phyloP scores from a whole-genome alignment of 139 green algal species.

The Ostreobium quekettii region DNA sequence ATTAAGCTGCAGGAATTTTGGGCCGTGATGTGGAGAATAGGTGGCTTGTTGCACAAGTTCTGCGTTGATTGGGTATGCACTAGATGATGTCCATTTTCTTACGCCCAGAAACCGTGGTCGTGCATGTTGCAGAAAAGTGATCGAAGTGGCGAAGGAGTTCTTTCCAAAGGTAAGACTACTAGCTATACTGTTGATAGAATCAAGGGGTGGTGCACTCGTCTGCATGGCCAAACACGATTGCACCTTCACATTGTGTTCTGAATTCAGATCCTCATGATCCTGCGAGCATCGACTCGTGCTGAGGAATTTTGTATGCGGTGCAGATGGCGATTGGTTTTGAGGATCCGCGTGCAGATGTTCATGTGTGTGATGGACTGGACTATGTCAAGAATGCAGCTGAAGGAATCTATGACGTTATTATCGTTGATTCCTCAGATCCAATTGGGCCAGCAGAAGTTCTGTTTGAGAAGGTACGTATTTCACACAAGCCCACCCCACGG shows the following conservation, averaged over 20 bases:
- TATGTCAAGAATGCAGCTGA: constrained; percentile 63
- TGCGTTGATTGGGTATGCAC: too few relatives aligned
- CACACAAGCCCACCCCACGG: too few relatives aligned
- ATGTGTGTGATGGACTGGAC: constrained; percentile 93
- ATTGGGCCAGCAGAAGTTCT: constrained; percentile 90
- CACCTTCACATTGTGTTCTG: too few relatives aligned
- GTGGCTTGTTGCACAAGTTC: too few relatives aligned
- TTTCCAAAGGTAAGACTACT: constrained; percentile 75
- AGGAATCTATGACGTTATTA: constrained; percentile 88
- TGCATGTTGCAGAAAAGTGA: constrained; percentile 56
- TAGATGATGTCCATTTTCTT: too few relatives aligned
- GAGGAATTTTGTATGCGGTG: not conserved
- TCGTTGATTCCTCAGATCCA: constrained; percentile 96
- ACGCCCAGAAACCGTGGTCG: not conserved
- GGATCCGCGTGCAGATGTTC: constrained; percentile 67
- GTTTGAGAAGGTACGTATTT: constrained; percentile 73
- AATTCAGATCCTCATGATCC: not conserved
- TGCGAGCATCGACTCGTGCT: not conserved
- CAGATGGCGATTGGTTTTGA: constrained; percentile 81
- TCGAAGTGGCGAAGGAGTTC: constrained; percentile 78
- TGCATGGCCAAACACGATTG: too few relatives aligned
- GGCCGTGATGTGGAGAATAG: too few relatives aligned
- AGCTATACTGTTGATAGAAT: too few relatives aligned
- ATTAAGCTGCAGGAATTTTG: too few relatives aligned
- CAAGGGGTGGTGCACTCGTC: too few relatives aligned